Percentiles rank a stretch among this genome's conserved stretches.
These are phyloP conservation scores for Cryptococcus sp. DNA, from an alignment of 1,284 basidiomycete genomes.

Conservation along the genomic window DNA sequence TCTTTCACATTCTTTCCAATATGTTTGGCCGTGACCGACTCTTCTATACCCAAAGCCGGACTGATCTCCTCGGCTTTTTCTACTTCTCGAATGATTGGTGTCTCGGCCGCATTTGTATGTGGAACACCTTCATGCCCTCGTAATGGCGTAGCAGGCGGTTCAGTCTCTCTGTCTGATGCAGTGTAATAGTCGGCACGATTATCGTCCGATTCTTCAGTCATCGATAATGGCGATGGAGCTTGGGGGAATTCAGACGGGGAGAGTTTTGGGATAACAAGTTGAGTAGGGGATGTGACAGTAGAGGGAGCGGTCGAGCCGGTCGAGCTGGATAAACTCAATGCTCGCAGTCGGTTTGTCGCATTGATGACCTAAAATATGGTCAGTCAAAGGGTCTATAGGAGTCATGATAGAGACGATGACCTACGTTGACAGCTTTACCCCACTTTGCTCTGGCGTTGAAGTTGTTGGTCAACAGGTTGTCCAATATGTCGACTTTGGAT, in stretches of 20 bases:
- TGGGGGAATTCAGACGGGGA: neutral
- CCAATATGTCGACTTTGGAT: conserved; percentile 64
- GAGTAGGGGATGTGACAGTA: conserved; percentile 3
- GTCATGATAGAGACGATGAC: neutral
- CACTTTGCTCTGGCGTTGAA: conserved; percentile 37
- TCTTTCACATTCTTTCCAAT: no score
- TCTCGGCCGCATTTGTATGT: no score
- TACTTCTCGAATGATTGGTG: no score
- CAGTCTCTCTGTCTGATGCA: conserved; percentile 1
- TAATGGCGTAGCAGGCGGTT: neutral
- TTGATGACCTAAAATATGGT: conserved; percentile 15
- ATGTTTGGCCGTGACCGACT: no score
- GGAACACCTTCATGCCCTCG: neutral
- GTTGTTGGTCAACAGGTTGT: conserved; percentile 64
- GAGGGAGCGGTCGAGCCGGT: conserved; percentile 2
- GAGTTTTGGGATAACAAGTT: neutral
- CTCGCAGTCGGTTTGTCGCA: conserved; percentile 22
- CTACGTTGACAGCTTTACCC: conserved; percentile 26
- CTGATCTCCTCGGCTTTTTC: no score
- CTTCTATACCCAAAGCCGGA: no score
- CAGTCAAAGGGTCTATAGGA: neutral
- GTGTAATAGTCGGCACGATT: conserved; percentile 1
- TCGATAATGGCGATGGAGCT: conserved; percentile 1
- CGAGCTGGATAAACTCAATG: conserved; percentile 4
- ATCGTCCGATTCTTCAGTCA: neutral